Base-by-base conservation (phyloP, 345 rosid genomes). In the Pistacia vera region DNA sequence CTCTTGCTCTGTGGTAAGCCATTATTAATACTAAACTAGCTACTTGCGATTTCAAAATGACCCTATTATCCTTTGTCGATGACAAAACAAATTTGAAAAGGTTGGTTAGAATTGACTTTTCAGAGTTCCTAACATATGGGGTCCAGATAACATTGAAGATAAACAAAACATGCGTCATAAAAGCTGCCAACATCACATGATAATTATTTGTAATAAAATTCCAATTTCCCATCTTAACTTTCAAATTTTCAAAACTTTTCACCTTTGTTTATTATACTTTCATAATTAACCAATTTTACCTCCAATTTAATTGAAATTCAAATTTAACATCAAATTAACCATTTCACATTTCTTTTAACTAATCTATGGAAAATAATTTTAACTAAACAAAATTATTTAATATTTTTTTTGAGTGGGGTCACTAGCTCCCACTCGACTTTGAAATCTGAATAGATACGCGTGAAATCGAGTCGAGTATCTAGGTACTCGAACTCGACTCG, bases 131-230 rank as follows among this genome's bases (percentile, higher is more conserved):
- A 56, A 68, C 52, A 41, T 16, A 48, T 75, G 78, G 72, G 64
- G 58, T 66, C 78, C 65, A 56, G 57, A 75, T 55, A 17, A 36
- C 1, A 4, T 3, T 8, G 36, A 46, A 48, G 71, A 70, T 18
- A 56, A 18, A 14, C n/a, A 30, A 56, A 18, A 14, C n/a, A 30
- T 18, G 7, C 14, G 55, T 56, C 63, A 66, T 25, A 65, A 75
- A 75, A 75, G 78, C 78, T 75, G 78, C n/a, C 16, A 57, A 56
- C 2, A 30, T 66, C 78, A 75, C 78, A 38, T 75, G 77, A 28
- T 55, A 9, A 72, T 44, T 57, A 30, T 30, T 30, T 30, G 58
- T 68, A 49, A 68, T 66, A 11, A 66, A 65, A 25, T 25, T 25
- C 25, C 25, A 2, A 30, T 30, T 30, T 44, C 69, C 51, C 48